Conservation (phyloP, 2,329 filamentous ascomycete genomes). For the Periconia sp. region DNA sequence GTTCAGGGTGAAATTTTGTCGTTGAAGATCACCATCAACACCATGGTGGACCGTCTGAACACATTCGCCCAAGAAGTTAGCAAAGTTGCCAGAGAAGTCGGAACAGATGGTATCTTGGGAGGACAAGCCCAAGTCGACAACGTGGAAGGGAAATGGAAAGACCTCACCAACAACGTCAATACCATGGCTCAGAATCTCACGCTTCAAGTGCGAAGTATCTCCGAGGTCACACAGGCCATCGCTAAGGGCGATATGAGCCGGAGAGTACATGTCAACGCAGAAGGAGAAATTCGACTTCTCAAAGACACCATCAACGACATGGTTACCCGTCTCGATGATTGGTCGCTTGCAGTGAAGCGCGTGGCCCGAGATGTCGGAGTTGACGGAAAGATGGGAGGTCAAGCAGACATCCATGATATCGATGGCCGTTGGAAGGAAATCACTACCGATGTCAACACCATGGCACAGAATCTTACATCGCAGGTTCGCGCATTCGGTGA, state of each 20-base stretch:
- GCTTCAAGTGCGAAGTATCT: constrained; percentile 80
- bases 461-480: constrained; percentile 81
- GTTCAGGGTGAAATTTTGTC: constrained; percentile 55
- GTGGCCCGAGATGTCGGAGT: constrained; percentile 96
- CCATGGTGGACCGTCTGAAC: constrained; percentile 66
- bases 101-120: constrained; percentile 65
- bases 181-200: constrained; percentile 68
- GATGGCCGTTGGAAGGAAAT: constrained; percentile 98
- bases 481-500: constrained; percentile 98
- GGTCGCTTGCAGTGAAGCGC: constrained; percentile 93
- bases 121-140: constrained; percentile 66
- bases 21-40: constrained; percentile 83
- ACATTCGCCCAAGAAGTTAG: constrained; percentile 67
- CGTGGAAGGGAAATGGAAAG: constrained; percentile 68
- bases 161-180: constrained; percentile 68
- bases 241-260: constrained; percentile 94
- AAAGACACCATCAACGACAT: constrained; percentile 99
- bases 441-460: constrained; percentile 93
- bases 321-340: constrained; percentile 92
- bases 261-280: constrained; percentile 92
- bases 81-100: constrained; percentile 66
- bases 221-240: constrained; percentile 90
- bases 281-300: constrained; percentile 89
- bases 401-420: constrained; percentile 90
- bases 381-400: constrained; percentile 97